Conservation (phyloP, 1,284 basidiomycete species). For the Ganoderma lingzhi region DNA sequence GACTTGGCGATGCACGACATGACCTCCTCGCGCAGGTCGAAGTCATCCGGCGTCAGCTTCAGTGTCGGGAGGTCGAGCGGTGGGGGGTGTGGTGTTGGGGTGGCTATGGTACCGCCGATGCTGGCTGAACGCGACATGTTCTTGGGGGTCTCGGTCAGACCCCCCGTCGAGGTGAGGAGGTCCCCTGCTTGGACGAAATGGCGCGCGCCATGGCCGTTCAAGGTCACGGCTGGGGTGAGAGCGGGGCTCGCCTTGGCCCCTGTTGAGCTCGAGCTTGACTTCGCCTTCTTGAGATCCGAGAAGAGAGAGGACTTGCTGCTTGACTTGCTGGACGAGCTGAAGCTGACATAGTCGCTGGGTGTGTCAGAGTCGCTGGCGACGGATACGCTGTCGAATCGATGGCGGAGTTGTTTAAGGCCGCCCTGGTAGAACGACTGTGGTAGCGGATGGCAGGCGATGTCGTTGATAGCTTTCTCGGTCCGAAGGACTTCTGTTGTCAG, state of each 20-base stretch:
- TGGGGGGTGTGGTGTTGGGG: slow-evolving; percentile 26
- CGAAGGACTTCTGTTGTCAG: slow-evolving; percentile 95
- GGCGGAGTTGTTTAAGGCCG: slow-evolving; percentile 90
- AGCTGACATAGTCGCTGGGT: slow-evolving; percentile 65
- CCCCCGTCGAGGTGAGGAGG: slow-evolving; percentile 60
- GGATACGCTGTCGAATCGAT: slow-evolving; percentile 76
- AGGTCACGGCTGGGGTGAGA: slow-evolving; percentile 29
- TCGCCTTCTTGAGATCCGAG: slow-evolving; percentile 20
- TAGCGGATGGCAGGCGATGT: slow-evolving; percentile 94
- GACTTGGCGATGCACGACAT: slow-evolving; percentile 98
- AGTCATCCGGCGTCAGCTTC: slow-evolving; percentile 58
- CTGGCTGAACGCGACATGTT: slow-evolving; percentile 58
- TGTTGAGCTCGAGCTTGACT: slow-evolving; percentile 27
- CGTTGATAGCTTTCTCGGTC: slow-evolving; percentile 97
- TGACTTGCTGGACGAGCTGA: slow-evolving; percentile 35
- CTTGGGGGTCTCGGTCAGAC: slow-evolving; percentile 54
- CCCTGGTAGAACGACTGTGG: slow-evolving; percentile 93
- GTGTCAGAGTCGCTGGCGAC: slow-evolving; percentile 52
- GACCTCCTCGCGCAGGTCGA: slow-evolving; percentile 93
- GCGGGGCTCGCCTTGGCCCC: slow-evolving; percentile 32
- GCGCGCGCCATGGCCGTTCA: slow-evolving; percentile 35
- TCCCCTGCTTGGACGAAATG: slow-evolving; percentile 73
- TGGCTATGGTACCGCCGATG: slow-evolving; percentile 53
- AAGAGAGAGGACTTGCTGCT: slow-evolving; percentile 29
- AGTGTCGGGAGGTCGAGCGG: slow-evolving; percentile 14